Conservation (phyloP, 345 rosid genomes). For the Eutrema yunnanense region DNA sequence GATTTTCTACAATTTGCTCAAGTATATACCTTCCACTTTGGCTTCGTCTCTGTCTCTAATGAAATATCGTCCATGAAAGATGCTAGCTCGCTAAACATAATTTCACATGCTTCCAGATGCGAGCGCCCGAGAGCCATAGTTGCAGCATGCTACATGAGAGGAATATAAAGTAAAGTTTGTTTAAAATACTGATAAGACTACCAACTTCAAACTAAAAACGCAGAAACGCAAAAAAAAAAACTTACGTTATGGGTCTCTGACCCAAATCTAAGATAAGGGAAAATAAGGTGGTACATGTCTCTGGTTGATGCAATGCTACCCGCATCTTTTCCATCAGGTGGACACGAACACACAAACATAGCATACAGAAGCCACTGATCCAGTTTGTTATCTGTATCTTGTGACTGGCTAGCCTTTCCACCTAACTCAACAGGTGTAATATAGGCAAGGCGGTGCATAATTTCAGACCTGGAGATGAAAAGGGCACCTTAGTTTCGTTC, state of each 20-base stretch:
- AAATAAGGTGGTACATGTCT: constrained; percentile 84
- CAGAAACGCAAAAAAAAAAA: constrained; percentile 16
- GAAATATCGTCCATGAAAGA: constrained; percentile 93
- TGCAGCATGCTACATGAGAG: constrained; percentile 71
- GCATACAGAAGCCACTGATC: constrained; percentile 99
- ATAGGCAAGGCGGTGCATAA: constrained; percentile 75
- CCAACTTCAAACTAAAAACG: constrained; percentile 5
- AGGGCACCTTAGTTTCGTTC: constrained; percentile 8
- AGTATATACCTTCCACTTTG: constrained; percentile 88
- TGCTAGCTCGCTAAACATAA: constrained; percentile 84
- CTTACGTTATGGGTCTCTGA: constrained; percentile 80
- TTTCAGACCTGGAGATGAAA: constrained; percentile 59
- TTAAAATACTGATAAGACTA: constrained; percentile 6
- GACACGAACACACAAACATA: constrained; percentile 94
- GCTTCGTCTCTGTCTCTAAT: constrained; percentile 83
- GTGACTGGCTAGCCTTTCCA: constrained; percentile 86
- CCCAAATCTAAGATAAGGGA: constrained; percentile 84
- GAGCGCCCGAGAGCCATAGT: constrained; percentile 98
- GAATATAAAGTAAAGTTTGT: not conserved
- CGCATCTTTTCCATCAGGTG: constrained; percentile 74
- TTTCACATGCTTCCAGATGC: constrained; percentile 95
- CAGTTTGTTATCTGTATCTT: constrained; percentile 84
- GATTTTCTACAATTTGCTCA: constrained; percentile 11
- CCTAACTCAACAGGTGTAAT: constrained; percentile 92
- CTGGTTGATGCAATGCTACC: constrained; percentile 77